Percentiles rank a stretch among this genome's conserved stretches.
Evolutionary conservation across 106 monocot species (phyloP).

Genomic region (Cymbidium sinense): DNA sequence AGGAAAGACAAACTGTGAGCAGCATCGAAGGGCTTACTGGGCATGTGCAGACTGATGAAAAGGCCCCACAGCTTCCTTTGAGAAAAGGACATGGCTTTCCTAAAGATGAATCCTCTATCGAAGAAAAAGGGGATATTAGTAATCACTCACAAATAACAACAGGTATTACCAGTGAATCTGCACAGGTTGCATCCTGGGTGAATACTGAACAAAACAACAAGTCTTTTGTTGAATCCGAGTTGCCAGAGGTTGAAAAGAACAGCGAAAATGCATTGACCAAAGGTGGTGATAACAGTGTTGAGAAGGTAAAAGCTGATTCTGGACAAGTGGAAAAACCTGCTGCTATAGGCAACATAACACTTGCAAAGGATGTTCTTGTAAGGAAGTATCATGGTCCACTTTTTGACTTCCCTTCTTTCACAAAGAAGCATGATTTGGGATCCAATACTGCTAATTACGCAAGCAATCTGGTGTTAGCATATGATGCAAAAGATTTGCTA

Average conservation of each 20-base stretch:
- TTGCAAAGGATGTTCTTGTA: slow-evolving; percentile 29
- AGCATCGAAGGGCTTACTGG: slow-evolving; percentile 36
- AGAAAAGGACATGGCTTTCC: slow-evolving; percentile 27
- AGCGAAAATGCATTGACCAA: slow-evolving; percentile 26
- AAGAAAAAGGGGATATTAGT: slow-evolving; percentile 28
- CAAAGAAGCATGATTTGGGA: slow-evolving; percentile 56
- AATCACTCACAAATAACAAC: slow-evolving; percentile 4
- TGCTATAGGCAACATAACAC: slow-evolving; percentile 14
- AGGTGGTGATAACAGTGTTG: slow-evolving; percentile 34
- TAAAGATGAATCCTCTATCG: slow-evolving; percentile 47
- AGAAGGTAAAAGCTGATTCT: slow-evolving; percentile 46
- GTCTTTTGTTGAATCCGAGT: slow-evolving; percentile 52
- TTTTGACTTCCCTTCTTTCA: slow-evolving; percentile 93
- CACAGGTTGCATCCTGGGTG: slow-evolving; percentile 14
- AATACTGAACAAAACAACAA: slow-evolving; percentile 35
- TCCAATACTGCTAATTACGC: slow-evolving; percentile 29
- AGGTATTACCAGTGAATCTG: slow-evolving; percentile 34
- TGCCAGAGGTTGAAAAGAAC: slow-evolving; percentile 36
- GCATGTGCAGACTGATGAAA: slow-evolving; percentile 30
- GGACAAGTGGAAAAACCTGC: slow-evolving; percentile 39
- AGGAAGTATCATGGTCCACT: slow-evolving; percentile 91
- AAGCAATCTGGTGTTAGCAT: slow-evolving; percentile 52
- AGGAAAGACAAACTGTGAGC: slow-evolving; percentile 26
- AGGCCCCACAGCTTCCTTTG: slow-evolving; percentile 10
- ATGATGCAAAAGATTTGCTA: slow-evolving; percentile 83